Evolutionary conservation across 73 alveolate genomes (phyloP).

Genomic region (Uronychia binucleata): DNA sequence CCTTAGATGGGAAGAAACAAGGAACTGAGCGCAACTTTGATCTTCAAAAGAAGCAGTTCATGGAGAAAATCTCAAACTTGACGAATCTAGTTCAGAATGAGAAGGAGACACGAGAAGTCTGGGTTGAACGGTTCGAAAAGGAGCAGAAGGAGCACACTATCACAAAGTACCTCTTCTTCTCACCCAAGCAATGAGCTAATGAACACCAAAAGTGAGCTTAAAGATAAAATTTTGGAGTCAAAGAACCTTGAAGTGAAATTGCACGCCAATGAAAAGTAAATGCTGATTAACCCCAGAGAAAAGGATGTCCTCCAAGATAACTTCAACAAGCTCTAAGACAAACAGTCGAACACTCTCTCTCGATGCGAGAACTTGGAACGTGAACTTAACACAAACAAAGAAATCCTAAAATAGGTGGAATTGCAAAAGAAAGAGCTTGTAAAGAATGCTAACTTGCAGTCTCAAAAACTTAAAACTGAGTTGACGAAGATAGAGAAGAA

Average conservation of each 20-base stretch:
- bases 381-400: slow-evolving; percentile 29
- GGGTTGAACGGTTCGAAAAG: slow-evolving; percentile 41
- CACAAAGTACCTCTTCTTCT: neutral
- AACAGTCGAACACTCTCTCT: neutral
- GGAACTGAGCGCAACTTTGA: slow-evolving; percentile 10
- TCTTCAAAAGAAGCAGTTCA: slow-evolving; percentile 26
- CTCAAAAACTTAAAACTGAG: neutral
- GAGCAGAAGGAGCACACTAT: slow-evolving; percentile 42
- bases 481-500: neutral
- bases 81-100: slow-evolving; percentile 22
- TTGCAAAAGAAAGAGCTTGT: slow-evolving; percentile 4
- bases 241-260: slow-evolving; percentile 29
- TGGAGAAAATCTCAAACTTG: slow-evolving; percentile 36
- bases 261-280: neutral
- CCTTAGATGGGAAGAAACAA: neutral
- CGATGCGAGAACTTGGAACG: slow-evolving; percentile 14
- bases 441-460: neutral
- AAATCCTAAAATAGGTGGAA: slow-evolving; percentile 27
- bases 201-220: slow-evolving; percentile 2
- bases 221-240: slow-evolving; percentile 2
- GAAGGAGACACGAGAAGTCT: slow-evolving; percentile 31
- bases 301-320: slow-evolving; percentile 11
- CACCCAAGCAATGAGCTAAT: neutral
- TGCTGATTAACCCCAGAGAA: neutral
- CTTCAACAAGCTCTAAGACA: slow-evolving; percentile 8